Percentiles rank a stretch among this genome's conserved stretches.
phyloP scores from a whole-genome alignment of 495 filamentous ascomycete species.

The Delitschia confertaspora region DNA sequence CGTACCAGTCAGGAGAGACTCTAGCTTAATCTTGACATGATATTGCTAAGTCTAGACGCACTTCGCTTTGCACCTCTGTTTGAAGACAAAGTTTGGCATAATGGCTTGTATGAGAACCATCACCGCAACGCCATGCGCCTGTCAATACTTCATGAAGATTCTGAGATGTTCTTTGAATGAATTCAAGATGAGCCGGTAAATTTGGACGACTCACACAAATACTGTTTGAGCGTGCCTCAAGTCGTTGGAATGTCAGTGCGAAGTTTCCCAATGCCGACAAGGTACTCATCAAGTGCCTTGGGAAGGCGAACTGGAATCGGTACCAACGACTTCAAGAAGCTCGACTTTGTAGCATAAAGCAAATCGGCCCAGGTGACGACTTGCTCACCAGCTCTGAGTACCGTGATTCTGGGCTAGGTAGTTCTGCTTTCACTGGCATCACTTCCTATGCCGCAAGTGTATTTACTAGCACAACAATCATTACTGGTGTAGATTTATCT shows the following conservation, averaged over 20 bases:
- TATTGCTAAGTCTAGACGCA: slow-evolving; percentile 17
- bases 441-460: slow-evolving; percentile 10
- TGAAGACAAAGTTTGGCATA: slow-evolving; percentile 33
- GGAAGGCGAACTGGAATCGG: slow-evolving; percentile 23
- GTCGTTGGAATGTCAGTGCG: slow-evolving; percentile 4
- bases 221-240: neutral
- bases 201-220: neutral
- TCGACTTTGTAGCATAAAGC: neutral
- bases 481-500: slow-evolving; percentile 1
- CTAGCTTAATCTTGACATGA: slow-evolving; percentile 19
- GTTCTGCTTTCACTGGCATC: slow-evolving; percentile 9
- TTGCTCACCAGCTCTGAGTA: slow-evolving; percentile 19
- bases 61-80: slow-evolving; percentile 15
- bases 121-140: slow-evolving; percentile 29
- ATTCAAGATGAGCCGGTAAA: slow-evolving; percentile 11
- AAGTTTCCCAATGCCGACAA: slow-evolving; percentile 14
- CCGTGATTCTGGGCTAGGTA: slow-evolving; percentile 21
- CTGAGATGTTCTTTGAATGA: slow-evolving; percentile 29
- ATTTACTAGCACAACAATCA: slow-evolving; percentile 12
- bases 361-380: slow-evolving; percentile 3
- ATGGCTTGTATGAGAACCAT: slow-evolving; percentile 31
- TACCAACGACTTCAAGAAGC: slow-evolving; percentile 9
- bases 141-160: slow-evolving; percentile 35
- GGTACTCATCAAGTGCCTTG: slow-evolving; percentile 4
- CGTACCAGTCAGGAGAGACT: too few species aligned